Conservation (phyloP, 257 asterid species). For the Thymus mandschuricus region DNA sequence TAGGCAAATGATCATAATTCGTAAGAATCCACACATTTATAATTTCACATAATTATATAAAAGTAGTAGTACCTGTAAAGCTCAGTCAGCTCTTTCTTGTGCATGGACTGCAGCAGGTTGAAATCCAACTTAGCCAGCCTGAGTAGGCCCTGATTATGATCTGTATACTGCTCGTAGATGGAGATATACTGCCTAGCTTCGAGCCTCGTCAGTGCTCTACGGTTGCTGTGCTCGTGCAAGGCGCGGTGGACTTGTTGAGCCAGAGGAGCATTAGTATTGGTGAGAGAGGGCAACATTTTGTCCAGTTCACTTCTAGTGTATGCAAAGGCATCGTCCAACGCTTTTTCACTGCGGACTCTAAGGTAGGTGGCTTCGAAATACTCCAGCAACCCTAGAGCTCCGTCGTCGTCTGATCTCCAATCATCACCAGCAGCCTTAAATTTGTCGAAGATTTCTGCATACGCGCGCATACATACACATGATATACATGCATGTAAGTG, state of each 20-base stretch:
- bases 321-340: constrained; percentile 38
- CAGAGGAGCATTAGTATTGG: background rate
- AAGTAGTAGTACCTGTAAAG: constrained; percentile 33
- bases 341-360: constrained; percentile 37
- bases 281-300: constrained; percentile 20
- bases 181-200: constrained; percentile 34
- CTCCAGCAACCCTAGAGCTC: constrained; percentile 30
- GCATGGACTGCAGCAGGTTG: constrained; percentile 37
- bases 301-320: constrained; percentile 25
- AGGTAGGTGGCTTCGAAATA: constrained; percentile 47
- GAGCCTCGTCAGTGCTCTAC: constrained; percentile 34
- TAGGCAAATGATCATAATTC: too few relatives aligned
- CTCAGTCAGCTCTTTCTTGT: constrained; percentile 37
- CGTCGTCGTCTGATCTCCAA: background rate
- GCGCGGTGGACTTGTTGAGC: constrained; percentile 32
- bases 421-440: constrained; percentile 30
- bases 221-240: constrained; percentile 19
- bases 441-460: constrained; percentile 31
- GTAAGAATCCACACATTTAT: too few relatives aligned
- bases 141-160: constrained; percentile 29
- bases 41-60: too few relatives aligned
- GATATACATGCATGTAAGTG: too few relatives aligned
- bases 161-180: constrained; percentile 16
- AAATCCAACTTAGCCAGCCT: constrained; percentile 40
- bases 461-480: too few relatives aligned